Conservation (phyloP, 306 rosid species). For the Trifolium repens region DNA sequence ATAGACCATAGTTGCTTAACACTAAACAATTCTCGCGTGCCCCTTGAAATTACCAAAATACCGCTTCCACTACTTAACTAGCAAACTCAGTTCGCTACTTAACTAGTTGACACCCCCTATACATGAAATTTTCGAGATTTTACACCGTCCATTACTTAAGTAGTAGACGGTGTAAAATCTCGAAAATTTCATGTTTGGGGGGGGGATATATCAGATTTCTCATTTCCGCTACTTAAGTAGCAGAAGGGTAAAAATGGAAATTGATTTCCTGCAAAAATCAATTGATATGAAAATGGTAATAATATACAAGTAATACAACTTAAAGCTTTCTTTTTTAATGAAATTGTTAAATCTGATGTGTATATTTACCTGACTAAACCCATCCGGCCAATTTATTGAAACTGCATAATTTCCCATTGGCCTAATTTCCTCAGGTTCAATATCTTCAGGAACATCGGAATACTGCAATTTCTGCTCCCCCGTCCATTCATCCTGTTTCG, state of each 20-base stretch:
- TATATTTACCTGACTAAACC: conserved; percentile 85
- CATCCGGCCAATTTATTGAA: conserved; percentile 92
- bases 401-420: conserved; percentile 97
- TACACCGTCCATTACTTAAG: too few relatives aligned
- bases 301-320: not conserved
- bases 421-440: conserved; percentile 91
- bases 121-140: too few relatives aligned
- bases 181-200: too few relatives aligned
- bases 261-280: too few relatives aligned
- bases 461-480: conserved; percentile 93
- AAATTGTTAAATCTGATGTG: conserved; percentile 8
- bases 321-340: not conserved
- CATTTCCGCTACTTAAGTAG: too few relatives aligned
- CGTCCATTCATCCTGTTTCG: conserved; percentile 90
- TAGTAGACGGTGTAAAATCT: too few relatives aligned
- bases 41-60: too few relatives aligned
- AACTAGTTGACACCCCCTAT: too few relatives aligned
- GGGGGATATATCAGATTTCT: too few relatives aligned
- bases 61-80: too few relatives aligned
- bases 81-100: too few relatives aligned
- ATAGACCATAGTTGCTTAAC: conserved; percentile 5
- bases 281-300: not conserved
- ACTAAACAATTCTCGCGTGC: not conserved
- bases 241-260: too few relatives aligned
- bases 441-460: conserved; percentile 79